Percentiles rank a stretch among this genome's conserved stretches.
phyloP scores from a whole-genome alignment of 2,329 filamentous ascomycete genomes.

The Epichloe aotearoae region DNA sequence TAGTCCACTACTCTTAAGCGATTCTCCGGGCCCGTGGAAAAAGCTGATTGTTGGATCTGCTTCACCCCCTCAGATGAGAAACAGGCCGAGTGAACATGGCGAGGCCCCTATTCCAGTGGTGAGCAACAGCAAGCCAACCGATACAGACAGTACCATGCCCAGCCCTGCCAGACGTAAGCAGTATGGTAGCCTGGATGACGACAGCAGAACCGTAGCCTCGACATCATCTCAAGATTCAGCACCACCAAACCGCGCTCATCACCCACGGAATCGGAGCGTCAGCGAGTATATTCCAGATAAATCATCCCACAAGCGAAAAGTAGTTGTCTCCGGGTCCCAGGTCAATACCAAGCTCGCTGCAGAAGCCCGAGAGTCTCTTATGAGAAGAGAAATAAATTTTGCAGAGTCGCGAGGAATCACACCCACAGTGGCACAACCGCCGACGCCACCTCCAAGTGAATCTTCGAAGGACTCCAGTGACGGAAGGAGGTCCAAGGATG shows the following conservation, averaged over 20 bases:
- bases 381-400: constrained; percentile 67
- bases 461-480: constrained; percentile 37
- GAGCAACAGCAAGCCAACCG: constrained; percentile 37
- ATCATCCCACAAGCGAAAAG: constrained; percentile 55
- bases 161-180: constrained; percentile 44
- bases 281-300: constrained; percentile 79
- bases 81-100: constrained; percentile 12
- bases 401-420: constrained; percentile 66
- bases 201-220: constrained; percentile 19
- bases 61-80: constrained; percentile 24
- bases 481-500: constrained; percentile 26
- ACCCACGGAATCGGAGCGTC: constrained; percentile 65
- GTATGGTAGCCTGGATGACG: constrained; percentile 28
- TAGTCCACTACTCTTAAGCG: constrained; percentile 54
- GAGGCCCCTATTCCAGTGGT: constrained; percentile 33
- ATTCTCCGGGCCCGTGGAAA: constrained; percentile 56
- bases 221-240: constrained; percentile 6
- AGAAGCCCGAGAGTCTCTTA: constrained; percentile 31
- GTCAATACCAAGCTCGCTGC: constrained; percentile 21
- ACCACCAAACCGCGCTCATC: constrained; percentile 19
- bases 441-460: constrained; percentile 74
- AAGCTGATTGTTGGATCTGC: constrained; percentile 33
- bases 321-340: constrained; percentile 57
- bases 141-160: constrained; percentile 27
- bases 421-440: constrained; percentile 44